Base-by-base conservation (phyloP, 2,329 filamentous ascomycete species). In the Xylariales sp. region DNA sequence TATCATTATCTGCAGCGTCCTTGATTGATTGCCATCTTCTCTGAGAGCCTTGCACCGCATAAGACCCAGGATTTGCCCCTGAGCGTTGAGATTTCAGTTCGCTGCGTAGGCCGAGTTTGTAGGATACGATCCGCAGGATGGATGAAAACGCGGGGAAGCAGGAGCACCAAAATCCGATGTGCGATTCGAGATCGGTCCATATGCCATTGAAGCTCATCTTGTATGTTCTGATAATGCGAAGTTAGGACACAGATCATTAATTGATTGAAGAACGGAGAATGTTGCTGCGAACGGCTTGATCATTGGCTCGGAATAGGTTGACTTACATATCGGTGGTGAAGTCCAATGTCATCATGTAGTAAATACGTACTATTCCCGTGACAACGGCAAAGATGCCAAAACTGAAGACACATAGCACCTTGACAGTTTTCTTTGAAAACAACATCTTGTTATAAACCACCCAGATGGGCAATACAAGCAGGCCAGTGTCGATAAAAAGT, bases 101-200 rank as follows among this genome's bases (percentile, higher is more conserved):
- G 35, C 33, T 43, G 21, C 46, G 44, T 13, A 53, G 33, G 43
- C 53, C 53, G 14, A 64, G 51, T 27, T 44, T 47, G 44, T 40
- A 44, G 2, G 46, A 44, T n/a, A 56, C 18, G 16, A 52, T 44
- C 19, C 61, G 55, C 7, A 62, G 38, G n/a, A 65, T 41, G 4
- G 60, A 61, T 25, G 65, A 60, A 12, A 66, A 45, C 3, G 62
- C 52, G 5, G 61, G 60, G 24, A 64, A 59, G 42, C 60, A 65
- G 7, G 52, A 50, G 28, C 60, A 59, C 61, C 62, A 66, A 19
- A 66, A 51, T 18, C 61, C 63, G 29, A 59, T 47, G 41, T 66
- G 61, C 21, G 55, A 50, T 43, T 66, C 62, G 3, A 63, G 46
- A 34, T 62, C 55, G 5, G 60, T 64, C 61, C 59, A 65, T 6